Evolutionary conservation across 2,329 filamentous ascomycete species (phyloP).

Genomic region (Nemania serpens): DNA sequence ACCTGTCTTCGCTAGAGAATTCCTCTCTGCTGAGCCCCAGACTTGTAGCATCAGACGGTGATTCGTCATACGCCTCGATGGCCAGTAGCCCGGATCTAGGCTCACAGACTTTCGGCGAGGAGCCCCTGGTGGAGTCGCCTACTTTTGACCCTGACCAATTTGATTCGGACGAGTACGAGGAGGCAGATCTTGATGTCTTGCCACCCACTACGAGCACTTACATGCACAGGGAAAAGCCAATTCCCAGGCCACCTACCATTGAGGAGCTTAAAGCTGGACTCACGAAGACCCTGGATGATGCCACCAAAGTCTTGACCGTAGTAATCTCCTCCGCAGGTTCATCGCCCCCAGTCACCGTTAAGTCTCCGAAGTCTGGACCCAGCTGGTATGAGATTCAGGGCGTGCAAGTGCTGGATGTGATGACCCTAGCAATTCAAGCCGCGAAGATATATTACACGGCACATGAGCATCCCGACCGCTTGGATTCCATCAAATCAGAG

Average conservation of each 20-base stretch:
- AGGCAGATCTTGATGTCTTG: conserved; percentile 77
- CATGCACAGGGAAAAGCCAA: conserved; percentile 78
- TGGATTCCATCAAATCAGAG: conserved; percentile 87
- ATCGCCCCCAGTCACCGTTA: conserved; percentile 23
- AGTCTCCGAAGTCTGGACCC: conserved; percentile 49
- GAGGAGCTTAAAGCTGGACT: conserved; percentile 71
- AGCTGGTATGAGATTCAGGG: conserved; percentile 88
- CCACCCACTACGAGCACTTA: conserved; percentile 98
- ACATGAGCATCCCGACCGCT: conserved; percentile 82
- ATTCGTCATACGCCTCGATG: conserved; percentile 65
- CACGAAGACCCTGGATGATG: conserved; percentile 47
- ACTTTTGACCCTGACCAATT: conserved; percentile 51
- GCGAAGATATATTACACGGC: conserved; percentile 96
- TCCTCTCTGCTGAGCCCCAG: conserved; percentile 47
- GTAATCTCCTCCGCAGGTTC: conserved; percentile 47
- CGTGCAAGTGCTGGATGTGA: conserved; percentile 87
- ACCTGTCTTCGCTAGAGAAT: conserved; percentile 59
- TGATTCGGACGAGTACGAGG: conserved; percentile 64
- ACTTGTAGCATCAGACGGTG: conserved; percentile 54
- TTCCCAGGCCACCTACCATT: conserved; percentile 83
- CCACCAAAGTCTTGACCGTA: conserved; percentile 66
- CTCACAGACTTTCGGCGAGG: conserved; percentile 46
- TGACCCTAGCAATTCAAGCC: conserved; percentile 92
- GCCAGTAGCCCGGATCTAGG: conserved; percentile 62
- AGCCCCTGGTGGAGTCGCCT: conserved; percentile 53